Conservation (phyloP, 1,284 basidiomycete genomes). For the Vanrija humicola region DNA sequence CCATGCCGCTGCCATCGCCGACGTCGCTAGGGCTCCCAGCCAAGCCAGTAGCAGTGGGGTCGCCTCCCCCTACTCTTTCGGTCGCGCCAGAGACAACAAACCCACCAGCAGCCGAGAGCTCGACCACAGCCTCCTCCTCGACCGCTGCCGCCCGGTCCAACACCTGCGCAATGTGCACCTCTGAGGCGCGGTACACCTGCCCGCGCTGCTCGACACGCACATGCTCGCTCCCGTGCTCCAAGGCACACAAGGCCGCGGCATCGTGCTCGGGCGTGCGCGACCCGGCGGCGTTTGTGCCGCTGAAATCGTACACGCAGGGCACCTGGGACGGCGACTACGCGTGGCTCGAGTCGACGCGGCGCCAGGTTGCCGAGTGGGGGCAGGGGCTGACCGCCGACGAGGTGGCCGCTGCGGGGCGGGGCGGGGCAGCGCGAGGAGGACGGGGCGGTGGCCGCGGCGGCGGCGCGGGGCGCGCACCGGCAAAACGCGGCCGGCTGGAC, state of each 20-base stretch:
- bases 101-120: not conserved
- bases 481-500: constrained; percentile 54
- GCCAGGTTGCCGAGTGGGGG: constrained; percentile 68
- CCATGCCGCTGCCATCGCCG: constrained; percentile 2
- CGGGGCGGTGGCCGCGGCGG: constrained; percentile 34
- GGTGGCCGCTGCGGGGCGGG: constrained; percentile 13
- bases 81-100: not conserved
- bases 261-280: constrained; percentile 70
- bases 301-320: constrained; percentile 75
- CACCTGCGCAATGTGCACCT: constrained; percentile 24
- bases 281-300: constrained; percentile 66
- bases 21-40: constrained; percentile 1
- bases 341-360: constrained; percentile 72
- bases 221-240: constrained; percentile 69
- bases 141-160: not conserved
- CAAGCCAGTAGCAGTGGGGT: not conserved
- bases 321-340: constrained; percentile 79
- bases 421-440: constrained; percentile 5
- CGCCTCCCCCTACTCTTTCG: not conserved
- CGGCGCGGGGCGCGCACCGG: constrained; percentile 31
- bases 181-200: constrained; percentile 68
- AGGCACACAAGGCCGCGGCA: constrained; percentile 62
- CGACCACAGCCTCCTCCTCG: not conserved
- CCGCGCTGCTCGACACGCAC: constrained; percentile 67
- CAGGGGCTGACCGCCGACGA: constrained; percentile 56